A percentile compares a stretch with the other conserved stretches of the same genome.
Evolutionary conservation across 2,329 filamentous ascomycete genomes (phyloP).

Genomic region (Didymella keratinophila): DNA sequence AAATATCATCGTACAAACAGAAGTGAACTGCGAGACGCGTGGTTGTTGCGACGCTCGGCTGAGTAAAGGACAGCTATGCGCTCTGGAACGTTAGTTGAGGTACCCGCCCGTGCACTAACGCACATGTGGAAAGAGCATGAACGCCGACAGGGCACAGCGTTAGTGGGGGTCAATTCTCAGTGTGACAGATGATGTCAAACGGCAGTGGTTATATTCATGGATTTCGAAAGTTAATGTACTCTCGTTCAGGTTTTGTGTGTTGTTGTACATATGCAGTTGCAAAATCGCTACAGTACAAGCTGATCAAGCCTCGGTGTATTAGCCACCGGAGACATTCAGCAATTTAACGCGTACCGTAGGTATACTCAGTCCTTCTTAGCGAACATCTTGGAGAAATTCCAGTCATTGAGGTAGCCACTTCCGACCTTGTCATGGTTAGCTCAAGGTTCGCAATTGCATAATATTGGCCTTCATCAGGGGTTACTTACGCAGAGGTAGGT

Average conservation of each 20-base stretch:
- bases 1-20: slow-evolving; percentile 35
- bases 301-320: neutral
- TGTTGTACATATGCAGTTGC: slow-evolving; percentile 3
- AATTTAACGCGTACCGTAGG: neutral
- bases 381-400: slow-evolving; percentile 44
- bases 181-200: neutral
- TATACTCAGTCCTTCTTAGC: slow-evolving; percentile 34
- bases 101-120: slow-evolving; percentile 22
- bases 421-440: slow-evolving; percentile 41
- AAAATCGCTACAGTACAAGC: neutral
- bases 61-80: slow-evolving; percentile 47
- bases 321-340: neutral
- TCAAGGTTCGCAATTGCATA: too few species aligned
- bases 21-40: slow-evolving; percentile 33
- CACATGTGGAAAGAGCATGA: slow-evolving; percentile 24
- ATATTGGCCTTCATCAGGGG: neutral
- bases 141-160: slow-evolving; percentile 13
- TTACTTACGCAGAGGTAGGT: slow-evolving; percentile 75
- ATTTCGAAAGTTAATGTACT: neutral
- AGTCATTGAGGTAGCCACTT: slow-evolving; percentile 51
- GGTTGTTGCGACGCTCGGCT: slow-evolving; percentile 37
- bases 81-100: slow-evolving; percentile 31
- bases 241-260: neutral
- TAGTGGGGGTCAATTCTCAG: neutral
- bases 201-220: neutral